A percentile compares a stretch with the other conserved stretches of the same genome.
phyloP scores from a whole-genome alignment of 768 basidiomycete genomes.

The Cystofilobasidium capitatum region DNA sequence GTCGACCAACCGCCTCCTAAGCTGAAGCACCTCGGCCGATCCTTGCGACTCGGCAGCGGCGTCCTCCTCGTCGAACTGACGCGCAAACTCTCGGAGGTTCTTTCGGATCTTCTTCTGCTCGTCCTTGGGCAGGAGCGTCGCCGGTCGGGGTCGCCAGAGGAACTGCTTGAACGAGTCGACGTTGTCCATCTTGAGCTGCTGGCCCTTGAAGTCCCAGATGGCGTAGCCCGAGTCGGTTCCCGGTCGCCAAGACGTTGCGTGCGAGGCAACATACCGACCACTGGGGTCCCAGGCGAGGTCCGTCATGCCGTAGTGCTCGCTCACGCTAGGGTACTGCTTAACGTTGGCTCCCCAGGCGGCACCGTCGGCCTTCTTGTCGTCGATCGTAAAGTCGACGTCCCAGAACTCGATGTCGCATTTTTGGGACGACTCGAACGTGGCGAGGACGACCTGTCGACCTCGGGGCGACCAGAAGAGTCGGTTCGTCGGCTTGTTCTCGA shows the following conservation, averaged over 20 bases:
- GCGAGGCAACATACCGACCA: conserved; percentile 84
- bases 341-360: conserved; percentile 80
- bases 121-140: conserved; percentile 73
- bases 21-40: conserved; percentile 83
- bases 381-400: conserved; percentile 83
- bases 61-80: conserved; percentile 91
- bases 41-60: conserved; percentile 89
- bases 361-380: conserved; percentile 40
- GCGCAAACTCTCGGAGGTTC: conserved; percentile 83
- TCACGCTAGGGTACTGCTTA: conserved; percentile 62
- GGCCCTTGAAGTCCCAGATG: conserved; percentile 97
- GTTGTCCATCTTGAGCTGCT: conserved; percentile 69
- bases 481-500: conserved; percentile 77
- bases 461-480: conserved; percentile 93
- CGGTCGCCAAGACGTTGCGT: conserved; percentile 89
- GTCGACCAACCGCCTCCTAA: conserved; percentile 80
- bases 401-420: conserved; percentile 98
- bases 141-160: conserved; percentile 94
- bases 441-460: conserved; percentile 88
- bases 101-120: conserved; percentile 75
- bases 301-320: conserved; percentile 94
- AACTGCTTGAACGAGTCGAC: conserved; percentile 97
- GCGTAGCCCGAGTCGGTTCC: conserved; percentile 92
- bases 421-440: conserved; percentile 84
- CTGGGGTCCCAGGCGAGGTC: conserved; percentile 98